A percentile compares a stretch with the other conserved stretches of the same genome.
These are phyloP conservation scores for Backusella westeae DNA, from an alignment of 192 early-diverging fungal genomes.

Conservation along the genomic window DNA sequence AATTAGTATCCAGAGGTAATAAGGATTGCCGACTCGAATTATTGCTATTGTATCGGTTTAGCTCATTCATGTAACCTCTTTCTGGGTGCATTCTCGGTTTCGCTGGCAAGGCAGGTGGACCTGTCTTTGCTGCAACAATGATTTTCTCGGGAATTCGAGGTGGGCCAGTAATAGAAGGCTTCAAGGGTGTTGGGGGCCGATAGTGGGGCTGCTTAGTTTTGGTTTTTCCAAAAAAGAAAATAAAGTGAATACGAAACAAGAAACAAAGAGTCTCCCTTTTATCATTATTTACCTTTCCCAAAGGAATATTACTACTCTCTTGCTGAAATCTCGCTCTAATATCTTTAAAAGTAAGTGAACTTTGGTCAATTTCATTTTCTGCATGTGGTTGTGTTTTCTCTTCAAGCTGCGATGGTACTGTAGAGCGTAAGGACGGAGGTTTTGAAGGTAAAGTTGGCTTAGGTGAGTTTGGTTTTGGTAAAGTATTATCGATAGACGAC, in stretches of 20 bases:
- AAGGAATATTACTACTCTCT: slow-evolving; percentile 1
- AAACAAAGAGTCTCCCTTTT: background rate
- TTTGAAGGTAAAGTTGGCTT: slow-evolving; percentile 22
- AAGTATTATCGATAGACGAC: background rate
- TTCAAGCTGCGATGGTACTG: background rate
- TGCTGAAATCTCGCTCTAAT: slow-evolving; percentile 27
- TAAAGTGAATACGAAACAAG: background rate
- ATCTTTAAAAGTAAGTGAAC: slow-evolving; percentile 25
- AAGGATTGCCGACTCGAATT: slow-evolving; percentile 1
- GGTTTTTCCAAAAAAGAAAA: background rate
- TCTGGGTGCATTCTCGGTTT: slow-evolving; percentile 6
- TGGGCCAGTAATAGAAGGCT: slow-evolving; percentile 5
- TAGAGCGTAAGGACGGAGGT: slow-evolving; percentile 14
- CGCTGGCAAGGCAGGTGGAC: slow-evolving; percentile 3
- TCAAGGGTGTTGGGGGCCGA: slow-evolving; percentile 2
- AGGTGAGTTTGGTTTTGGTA: background rate
- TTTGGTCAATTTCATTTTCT: slow-evolving; percentile 9
- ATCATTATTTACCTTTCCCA: background rate
- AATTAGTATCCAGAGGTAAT: background rate
- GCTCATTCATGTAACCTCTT: background rate
- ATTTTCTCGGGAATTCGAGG: slow-evolving; percentile 3
- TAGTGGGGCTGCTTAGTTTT: background rate
- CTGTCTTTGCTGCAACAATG: slow-evolving; percentile 8
- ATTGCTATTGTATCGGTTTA: background rate
- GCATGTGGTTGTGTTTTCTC: background rate